These are phyloP conservation scores for Lentithecium fluviatile DNA, from an alignment of 495 filamentous ascomycete genomes.

Conservation along the genomic window DNA sequence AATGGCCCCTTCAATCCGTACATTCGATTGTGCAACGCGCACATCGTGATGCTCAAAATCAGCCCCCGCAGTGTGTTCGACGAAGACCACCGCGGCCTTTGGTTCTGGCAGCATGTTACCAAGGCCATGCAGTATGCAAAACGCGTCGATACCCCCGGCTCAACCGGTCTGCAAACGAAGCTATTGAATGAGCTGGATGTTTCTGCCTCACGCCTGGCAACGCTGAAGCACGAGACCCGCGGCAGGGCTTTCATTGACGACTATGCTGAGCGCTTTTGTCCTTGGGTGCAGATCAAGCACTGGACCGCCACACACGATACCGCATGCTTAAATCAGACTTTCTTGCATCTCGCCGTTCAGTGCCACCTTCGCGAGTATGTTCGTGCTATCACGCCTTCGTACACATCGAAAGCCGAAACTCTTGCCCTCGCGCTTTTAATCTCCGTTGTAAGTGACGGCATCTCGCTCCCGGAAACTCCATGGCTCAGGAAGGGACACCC, in stretches of 20 bases:
- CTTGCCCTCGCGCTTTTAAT: background rate
- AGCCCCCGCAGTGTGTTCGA: background rate
- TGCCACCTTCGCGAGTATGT: background rate
- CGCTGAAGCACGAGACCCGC: too few species aligned
- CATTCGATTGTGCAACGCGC: conserved; percentile 2
- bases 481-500: too few species aligned
- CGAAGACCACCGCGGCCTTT: too few species aligned
- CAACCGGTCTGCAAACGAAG: conserved; percentile 1
- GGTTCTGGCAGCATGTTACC: background rate
- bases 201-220: too few species aligned
- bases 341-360: background rate
- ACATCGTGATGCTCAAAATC: conserved; percentile 7
- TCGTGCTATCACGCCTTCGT: background rate
- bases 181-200: conserved; percentile 10
- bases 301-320: too few species aligned
- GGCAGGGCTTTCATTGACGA: too few species aligned
- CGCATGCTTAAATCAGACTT: too few species aligned
- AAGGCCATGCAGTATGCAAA: conserved; percentile 7
- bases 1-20: conserved; percentile 10
- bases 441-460: too few species aligned
- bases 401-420: background rate
- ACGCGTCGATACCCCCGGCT: background rate
- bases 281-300: background rate
- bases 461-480: too few species aligned
- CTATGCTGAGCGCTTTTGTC: background rate